Base-by-base conservation (phyloP, 768 basidiomycete genomes). In the Russula sp. region DNA sequence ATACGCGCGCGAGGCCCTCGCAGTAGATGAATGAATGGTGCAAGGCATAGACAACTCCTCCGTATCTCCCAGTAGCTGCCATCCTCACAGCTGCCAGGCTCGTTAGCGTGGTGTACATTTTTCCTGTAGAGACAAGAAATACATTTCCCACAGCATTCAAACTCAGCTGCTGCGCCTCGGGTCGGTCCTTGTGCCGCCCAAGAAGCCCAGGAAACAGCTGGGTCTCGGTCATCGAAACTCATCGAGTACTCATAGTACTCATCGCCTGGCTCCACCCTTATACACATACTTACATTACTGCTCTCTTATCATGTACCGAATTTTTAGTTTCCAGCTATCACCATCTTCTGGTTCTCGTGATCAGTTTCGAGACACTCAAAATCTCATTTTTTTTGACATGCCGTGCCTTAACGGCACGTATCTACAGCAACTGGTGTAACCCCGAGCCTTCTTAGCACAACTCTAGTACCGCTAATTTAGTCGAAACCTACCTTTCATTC, bases 41-140 rank as follows among this genome's bases (percentile, higher is more conserved):
- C 68, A 67, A 24, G 68, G 68, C 68, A 69, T 67, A 67, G 67
- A 64, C 57, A 62, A 50, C 58, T 51, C 68, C 68, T 65, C 68
- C 68, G 68, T 69, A 69, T 69, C 68, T 68, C 68, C 63, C 60
- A 57, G 49, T 62, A 36, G 68, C 51, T 48, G 63, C 59, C 20
- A 42, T 44, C 49, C 53, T 13, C 68, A 69, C 63, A 57, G 57
- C 67, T 61, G 28, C 40, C 22, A 67, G 68, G 68, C 57, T 69
- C 68, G 68, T 69, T 69, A 67, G 68, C 32, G 68, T 69, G 68
- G 68, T 69, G 66, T 67, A 69, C 68, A 69, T 57, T 65, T 50
- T 49, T 20, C 26, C 49, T 28, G 46, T 48, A 48, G 44, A 46
- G 13, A 36, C 36, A 1, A 36, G 22, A 48, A 48, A 48, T 24